Base-by-base conservation (phyloP, 2,329 filamentous ascomycete genomes). In the Zymoseptoria tritici region DNA sequence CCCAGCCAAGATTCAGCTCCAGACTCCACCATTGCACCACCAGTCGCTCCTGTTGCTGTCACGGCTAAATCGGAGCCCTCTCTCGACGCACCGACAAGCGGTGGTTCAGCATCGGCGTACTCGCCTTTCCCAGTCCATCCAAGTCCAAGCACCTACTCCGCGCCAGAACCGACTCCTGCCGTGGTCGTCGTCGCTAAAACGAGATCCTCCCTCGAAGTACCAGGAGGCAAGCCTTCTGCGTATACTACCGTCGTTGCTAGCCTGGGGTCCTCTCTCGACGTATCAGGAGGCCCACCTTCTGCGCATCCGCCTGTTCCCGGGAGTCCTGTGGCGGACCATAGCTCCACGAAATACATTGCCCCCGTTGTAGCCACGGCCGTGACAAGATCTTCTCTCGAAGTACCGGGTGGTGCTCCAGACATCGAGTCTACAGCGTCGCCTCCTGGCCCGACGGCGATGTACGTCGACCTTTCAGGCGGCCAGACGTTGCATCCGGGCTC, bases 401-500 rank as follows among this genome's bases (percentile, higher is more conserved):
- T 46, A 46, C 36, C 36, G 16, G 16, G 4, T 46, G 36, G 36
- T 46, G 4, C 11, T 46, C 36, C 13, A 46, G 36, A 13, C 16
- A 7, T n/a, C 16, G 36, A 46, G 16, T n/a, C 36, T 46, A 16
- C 13, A n/a, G 36, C 16, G 36, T 16, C 16, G 4, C 16, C 36
- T 16, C 13, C 36, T n/a, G 13, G 9, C 36, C 11, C 11, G 16
- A 46, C 5, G 5, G 5, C 36, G 36, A 11, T 46, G 6, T 46
- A 46, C 36, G 36, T 46, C 22, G 56, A 54, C 8, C 56, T 61
- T 29, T 54, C 60, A 24, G 57, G 22, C 36, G 60, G 54, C 31
- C 56, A 57, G 20, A 64, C 60, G 3, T 52, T 64, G 2, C 7
- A 52, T 67, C 4, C 74, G 55, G 54, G 59, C 20, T 57, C 58